These are phyloP conservation scores for Hymenoscyphus infarciens DNA, from an alignment of 2,329 filamentous ascomycete species.

Conservation along the genomic window DNA sequence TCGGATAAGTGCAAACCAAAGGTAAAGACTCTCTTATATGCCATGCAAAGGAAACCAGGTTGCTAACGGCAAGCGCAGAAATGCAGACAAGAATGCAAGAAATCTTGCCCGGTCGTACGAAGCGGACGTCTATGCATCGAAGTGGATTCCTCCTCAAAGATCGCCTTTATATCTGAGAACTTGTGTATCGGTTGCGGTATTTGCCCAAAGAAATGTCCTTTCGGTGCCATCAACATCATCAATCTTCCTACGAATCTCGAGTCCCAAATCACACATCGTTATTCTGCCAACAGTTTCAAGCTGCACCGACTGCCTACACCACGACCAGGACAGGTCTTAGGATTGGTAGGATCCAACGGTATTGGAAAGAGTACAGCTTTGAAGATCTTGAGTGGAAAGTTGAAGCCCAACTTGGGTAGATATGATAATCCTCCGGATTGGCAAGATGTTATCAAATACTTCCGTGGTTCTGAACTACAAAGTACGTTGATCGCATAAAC, in stretches of 20 bases:
- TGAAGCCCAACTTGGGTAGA: conserved; percentile 94
- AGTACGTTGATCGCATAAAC: conserved; percentile 53
- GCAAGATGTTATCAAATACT: conserved; percentile 98
- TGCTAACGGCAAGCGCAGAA: conserved; percentile 56
- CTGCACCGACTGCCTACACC: conserved; percentile 95
- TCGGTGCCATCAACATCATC: conserved; percentile 99
- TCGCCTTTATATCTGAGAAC: conserved; percentile 95
- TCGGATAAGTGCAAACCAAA: conserved; percentile 97
- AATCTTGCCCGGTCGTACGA: conserved; percentile 94
- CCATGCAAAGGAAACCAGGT: conserved; percentile 17
- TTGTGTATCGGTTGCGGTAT: conserved; percentile 99
- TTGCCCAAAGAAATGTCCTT: conserved; percentile 98
- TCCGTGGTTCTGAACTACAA: conserved; percentile 94
- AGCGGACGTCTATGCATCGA: conserved; percentile 98
- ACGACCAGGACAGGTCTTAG: conserved; percentile 89
- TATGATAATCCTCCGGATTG: conserved; percentile 97
- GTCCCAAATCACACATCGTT: conserved; percentile 95
- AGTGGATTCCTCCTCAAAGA: conserved; percentile 81
- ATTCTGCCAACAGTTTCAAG: conserved; percentile 99
- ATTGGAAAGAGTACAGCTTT: conserved; percentile 99
- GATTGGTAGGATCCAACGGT: conserved; percentile 98
- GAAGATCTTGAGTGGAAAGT: conserved; percentile 96
- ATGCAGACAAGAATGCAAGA: conserved; percentile 99
- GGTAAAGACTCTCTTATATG: conserved; percentile 43
- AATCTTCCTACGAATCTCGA: conserved; percentile 99